These are phyloP conservation scores for Actinomucor elegans DNA, from an alignment of 371 early-diverging fungal genomes.

Conservation along the genomic window DNA sequence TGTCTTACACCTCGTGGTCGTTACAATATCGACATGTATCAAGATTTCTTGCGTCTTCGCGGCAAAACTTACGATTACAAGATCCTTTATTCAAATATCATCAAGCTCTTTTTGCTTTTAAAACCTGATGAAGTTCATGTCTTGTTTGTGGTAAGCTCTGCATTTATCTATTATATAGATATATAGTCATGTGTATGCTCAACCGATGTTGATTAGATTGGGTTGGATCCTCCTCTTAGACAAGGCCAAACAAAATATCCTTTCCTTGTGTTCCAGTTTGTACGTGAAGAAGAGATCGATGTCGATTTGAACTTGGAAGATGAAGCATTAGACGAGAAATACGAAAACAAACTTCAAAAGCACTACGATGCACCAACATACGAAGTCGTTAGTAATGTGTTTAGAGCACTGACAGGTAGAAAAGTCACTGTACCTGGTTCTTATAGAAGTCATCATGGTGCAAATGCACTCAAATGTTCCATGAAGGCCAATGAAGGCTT, in stretches of 20 bases:
- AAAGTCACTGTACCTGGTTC: conserved; percentile 77
- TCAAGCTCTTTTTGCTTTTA: conserved; percentile 83
- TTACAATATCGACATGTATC: conserved; percentile 94
- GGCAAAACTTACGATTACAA: conserved; percentile 98
- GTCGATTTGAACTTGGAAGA: conserved; percentile 82
- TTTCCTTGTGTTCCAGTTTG: conserved; percentile 95
- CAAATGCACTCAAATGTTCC: conserved; percentile 93
- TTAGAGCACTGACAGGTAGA: conserved; percentile 82
- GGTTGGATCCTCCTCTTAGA: conserved; percentile 95
- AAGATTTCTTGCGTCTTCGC: conserved; percentile 88
- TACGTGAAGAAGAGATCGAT: conserved; percentile 89
- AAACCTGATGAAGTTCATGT: conserved; percentile 94
- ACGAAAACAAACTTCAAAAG: conserved; percentile 79
- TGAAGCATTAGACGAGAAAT: conserved; percentile 65
- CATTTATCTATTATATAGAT: neutral
- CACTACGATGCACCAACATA: conserved; percentile 89
- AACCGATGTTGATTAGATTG: conserved; percentile 67
- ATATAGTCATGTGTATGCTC: no score
- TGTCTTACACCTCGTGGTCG: conserved; percentile 95
- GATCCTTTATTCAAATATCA: conserved; percentile 84
- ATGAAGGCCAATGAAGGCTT: conserved; percentile 98
- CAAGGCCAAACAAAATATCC: conserved; percentile 99
- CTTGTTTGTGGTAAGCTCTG: conserved; percentile 78
- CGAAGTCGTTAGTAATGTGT: conserved; percentile 90
- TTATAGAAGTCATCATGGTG: conserved; percentile 71